Conservation (phyloP, 306 rosid species). For the Adenanthera pavonina region DNA sequence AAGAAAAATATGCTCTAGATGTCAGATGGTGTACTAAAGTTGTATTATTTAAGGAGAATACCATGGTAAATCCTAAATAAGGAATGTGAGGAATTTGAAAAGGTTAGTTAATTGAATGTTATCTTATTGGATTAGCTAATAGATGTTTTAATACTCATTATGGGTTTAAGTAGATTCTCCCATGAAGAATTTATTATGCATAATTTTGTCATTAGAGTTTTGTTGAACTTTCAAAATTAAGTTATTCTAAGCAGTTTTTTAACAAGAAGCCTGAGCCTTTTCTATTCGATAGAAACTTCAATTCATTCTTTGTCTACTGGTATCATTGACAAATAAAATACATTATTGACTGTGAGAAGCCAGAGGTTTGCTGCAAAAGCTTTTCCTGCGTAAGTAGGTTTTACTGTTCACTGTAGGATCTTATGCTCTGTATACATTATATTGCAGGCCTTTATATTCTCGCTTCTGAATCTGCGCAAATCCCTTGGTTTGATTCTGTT, state of each 20-base stretch:
- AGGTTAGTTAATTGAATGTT: neutral
- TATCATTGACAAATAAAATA: conserved; percentile 32
- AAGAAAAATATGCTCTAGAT: conserved; percentile 2
- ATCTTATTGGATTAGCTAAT: neutral
- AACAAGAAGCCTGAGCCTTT: conserved; percentile 9
- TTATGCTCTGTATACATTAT: conserved; percentile 34
- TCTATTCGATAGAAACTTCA: conserved; percentile 25
- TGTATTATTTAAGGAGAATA: neutral
- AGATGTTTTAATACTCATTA: neutral
- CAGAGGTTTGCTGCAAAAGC: conserved; percentile 14
- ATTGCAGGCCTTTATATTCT: conserved; percentile 84
- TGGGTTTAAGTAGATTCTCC: neutral
- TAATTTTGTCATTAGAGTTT: neutral
- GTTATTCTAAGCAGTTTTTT: neutral
- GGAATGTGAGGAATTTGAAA: conserved; percentile 9
- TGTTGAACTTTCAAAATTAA: neutral
- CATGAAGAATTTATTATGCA: neutral
- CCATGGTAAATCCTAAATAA: neutral
- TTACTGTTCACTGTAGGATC: conserved; percentile 18
- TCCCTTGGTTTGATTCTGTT: conserved; percentile 97
- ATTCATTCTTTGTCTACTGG: conserved; percentile 31
- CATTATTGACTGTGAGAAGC: conserved; percentile 11
- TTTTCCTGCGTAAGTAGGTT: conserved; percentile 22
- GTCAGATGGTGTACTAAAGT: neutral
- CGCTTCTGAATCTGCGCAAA: conserved; percentile 84